Conservation (phyloP, 805 yeast species). For the Pichia nanzhaoensis region DNA sequence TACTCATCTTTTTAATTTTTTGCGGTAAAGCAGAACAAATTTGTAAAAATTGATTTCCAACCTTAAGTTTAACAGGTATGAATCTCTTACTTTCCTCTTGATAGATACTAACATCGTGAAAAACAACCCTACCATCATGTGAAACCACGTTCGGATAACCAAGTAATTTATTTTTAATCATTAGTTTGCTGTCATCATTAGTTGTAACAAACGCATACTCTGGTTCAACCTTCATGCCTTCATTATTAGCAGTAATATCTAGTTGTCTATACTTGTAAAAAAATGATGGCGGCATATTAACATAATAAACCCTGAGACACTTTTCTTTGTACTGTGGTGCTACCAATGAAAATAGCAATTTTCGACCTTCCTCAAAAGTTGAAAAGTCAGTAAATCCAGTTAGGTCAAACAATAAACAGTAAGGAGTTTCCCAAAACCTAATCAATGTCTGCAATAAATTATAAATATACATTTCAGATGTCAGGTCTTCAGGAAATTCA, state of each 20-base stretch:
- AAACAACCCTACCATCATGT: conserved; percentile 45
- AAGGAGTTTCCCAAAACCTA: conserved; percentile 66
- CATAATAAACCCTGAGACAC: conserved; percentile 48
- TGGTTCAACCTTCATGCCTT: conserved; percentile 1
- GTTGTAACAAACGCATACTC: conserved; percentile 36
- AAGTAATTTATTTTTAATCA: conserved; percentile 41
- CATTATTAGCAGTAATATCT: conserved; percentile 10
- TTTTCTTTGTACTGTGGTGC: conserved; percentile 47
- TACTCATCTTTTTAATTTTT: conserved; percentile 33
- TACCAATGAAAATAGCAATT: conserved; percentile 27
- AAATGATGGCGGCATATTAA: conserved; percentile 37
- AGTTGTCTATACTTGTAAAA: conserved; percentile 13
- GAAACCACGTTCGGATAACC: conserved; percentile 35
- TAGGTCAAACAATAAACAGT: conserved; percentile 58
- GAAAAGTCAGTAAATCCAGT: conserved; percentile 41
- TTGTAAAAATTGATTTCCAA: conserved; percentile 67
- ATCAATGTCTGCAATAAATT: conserved; percentile 57
- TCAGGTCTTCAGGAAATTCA: conserved; percentile 32
- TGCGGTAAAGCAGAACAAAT: conserved; percentile 40
- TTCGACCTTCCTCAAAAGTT: conserved; percentile 10
- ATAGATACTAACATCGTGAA: conserved; percentile 46
- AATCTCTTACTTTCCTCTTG: conserved; percentile 43
- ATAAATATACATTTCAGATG: conserved; percentile 48
- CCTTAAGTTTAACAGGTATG: conserved; percentile 53
- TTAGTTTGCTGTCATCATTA: conserved; percentile 37